Base-by-base conservation (phyloP, 2,329 filamentous ascomycete species). In the Coniella vitis region DNA sequence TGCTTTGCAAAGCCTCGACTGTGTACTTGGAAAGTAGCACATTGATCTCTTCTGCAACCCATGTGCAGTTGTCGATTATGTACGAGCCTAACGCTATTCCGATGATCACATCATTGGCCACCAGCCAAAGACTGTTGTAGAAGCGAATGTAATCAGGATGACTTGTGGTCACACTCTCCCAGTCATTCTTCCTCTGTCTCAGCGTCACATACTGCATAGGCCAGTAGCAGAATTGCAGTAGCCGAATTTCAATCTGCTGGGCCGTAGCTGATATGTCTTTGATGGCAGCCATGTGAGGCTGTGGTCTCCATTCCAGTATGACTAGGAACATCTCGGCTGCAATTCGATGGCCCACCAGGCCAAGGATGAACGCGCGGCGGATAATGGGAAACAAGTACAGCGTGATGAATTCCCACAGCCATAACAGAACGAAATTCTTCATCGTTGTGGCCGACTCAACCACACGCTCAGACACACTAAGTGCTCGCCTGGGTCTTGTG, bases 191-290 rank as follows among this genome's bases (percentile, higher is more conserved):
- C 35, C 90, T 78, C 61, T 87, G 83, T n/a, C 90, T 84, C 40
- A 98, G 68, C 14, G 90, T 97, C 38, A 91, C 77, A 63, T 97
- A 96, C 65, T 98, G 91, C 67, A 95, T 89, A 2, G 93, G 94
- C 90, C 91, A 97, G 65, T 98, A 98, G 67, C 91, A 97, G 63
- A 97, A 97, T 63, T 98, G 93, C 63, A 97, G 90, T 19, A 98
- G 76, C 4, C 93, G 86, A 56, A 98, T 96, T 67, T 98, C 93
- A 32, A 98, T 84, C 66, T 98, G 93, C 64, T 98, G 93, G 20
- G 93, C 93, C 0, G 91, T 97, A 13, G 93, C 93, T 29, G 90
- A 97, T 38, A 97, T 82, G 63, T 98, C 93, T 64, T 97, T 97
- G 48, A 98, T 70, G 1, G 93, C 93, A 36, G 90, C 84, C 43